These are phyloP conservation scores for Monilinia polystroma DNA, from an alignment of 2,329 filamentous ascomycete species.

Conservation along the genomic window DNA sequence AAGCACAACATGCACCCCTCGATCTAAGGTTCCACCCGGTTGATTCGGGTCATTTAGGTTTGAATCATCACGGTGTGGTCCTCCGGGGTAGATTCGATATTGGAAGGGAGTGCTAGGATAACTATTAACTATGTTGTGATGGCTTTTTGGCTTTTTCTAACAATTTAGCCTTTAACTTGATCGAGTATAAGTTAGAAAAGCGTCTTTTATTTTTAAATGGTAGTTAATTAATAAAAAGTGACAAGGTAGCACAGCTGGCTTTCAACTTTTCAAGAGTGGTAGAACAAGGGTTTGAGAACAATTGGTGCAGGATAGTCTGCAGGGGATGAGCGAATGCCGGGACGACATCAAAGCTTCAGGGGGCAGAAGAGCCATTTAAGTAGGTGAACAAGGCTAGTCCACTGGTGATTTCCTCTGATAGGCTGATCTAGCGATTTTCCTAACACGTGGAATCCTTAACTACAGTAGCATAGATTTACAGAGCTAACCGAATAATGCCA, in stretches of 20 bases:
- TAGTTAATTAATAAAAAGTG: slow-evolving; percentile 16
- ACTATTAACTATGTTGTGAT: slow-evolving; percentile 1
- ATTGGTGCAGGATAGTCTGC: neutral
- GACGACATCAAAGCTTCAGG: slow-evolving; percentile 3
- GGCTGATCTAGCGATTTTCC: slow-evolving; percentile 6
- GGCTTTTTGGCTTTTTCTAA: slow-evolving; percentile 3
- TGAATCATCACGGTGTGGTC: slow-evolving; percentile 20
- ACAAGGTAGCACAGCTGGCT: slow-evolving; percentile 8
- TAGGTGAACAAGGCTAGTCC: neutral
- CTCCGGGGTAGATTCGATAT: slow-evolving; percentile 27
- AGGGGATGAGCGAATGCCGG: slow-evolving; percentile 16
- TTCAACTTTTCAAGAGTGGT: neutral
- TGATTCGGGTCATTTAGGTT: slow-evolving; percentile 29
- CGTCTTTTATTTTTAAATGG: slow-evolving; percentile 13
- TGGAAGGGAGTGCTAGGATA: slow-evolving; percentile 10
- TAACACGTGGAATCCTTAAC: slow-evolving; percentile 13
- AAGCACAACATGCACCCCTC: slow-evolving; percentile 30
- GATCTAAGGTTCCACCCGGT: slow-evolving; percentile 34
- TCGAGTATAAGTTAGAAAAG: slow-evolving; percentile 13
- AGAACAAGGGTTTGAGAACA: slow-evolving; percentile 7
- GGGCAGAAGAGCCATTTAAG: neutral
- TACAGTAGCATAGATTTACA: slow-evolving; percentile 9
- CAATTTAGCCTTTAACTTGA: slow-evolving; percentile 12
- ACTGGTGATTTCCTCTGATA: neutral
- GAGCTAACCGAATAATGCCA: slow-evolving; percentile 11